These are phyloP conservation scores for Hanseniaspora pseudoguilliermondii DNA, from an alignment of 805 yeast genomes.

Conservation along the genomic window DNA sequence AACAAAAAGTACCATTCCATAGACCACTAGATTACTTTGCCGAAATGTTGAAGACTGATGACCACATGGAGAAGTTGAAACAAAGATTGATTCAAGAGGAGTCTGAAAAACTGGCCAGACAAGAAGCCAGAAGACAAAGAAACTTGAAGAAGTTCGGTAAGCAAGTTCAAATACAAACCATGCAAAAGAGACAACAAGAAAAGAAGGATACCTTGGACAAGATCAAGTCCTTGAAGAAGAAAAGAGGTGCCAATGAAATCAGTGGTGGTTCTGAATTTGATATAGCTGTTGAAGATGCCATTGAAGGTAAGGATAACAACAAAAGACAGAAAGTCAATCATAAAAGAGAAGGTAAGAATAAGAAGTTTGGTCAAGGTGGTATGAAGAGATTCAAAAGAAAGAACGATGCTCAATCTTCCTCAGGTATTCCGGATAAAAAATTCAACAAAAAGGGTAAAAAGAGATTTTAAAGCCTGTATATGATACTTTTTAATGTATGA, in stretches of 20 bases:
- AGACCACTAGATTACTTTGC: slow-evolving; percentile 95
- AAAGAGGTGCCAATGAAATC: slow-evolving; percentile 67
- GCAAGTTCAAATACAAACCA: slow-evolving; percentile 86
- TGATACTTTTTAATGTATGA: neutral
- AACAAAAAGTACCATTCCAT: slow-evolving; percentile 71
- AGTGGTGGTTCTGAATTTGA: slow-evolving; percentile 57
- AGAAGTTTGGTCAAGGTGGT: slow-evolving; percentile 69
- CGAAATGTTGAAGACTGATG: slow-evolving; percentile 95
- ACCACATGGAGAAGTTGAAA: slow-evolving; percentile 92
- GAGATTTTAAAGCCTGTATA: slow-evolving; percentile 1
- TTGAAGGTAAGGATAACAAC: slow-evolving; percentile 34
- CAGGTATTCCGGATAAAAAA: slow-evolving; percentile 39
- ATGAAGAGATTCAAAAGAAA: slow-evolving; percentile 58
- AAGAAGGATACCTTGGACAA: slow-evolving; percentile 82
- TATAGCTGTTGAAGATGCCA: slow-evolving; percentile 80
- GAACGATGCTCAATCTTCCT: slow-evolving; percentile 61
- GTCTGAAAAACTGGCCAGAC: slow-evolving; percentile 74
- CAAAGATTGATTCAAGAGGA: slow-evolving; percentile 66
- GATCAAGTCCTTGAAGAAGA: slow-evolving; percentile 80
- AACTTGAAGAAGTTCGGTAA: slow-evolving; percentile 92
- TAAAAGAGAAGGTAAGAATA: slow-evolving; percentile 53
- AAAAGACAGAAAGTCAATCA: slow-evolving; percentile 45
- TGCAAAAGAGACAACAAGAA: slow-evolving; percentile 86
- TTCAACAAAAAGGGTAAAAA: slow-evolving; percentile 7
- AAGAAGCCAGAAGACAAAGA: slow-evolving; percentile 89